phyloP scores from a whole-genome alignment of 2,329 filamentous ascomycete genomes.

The Calonectria multiphialidica region DNA sequence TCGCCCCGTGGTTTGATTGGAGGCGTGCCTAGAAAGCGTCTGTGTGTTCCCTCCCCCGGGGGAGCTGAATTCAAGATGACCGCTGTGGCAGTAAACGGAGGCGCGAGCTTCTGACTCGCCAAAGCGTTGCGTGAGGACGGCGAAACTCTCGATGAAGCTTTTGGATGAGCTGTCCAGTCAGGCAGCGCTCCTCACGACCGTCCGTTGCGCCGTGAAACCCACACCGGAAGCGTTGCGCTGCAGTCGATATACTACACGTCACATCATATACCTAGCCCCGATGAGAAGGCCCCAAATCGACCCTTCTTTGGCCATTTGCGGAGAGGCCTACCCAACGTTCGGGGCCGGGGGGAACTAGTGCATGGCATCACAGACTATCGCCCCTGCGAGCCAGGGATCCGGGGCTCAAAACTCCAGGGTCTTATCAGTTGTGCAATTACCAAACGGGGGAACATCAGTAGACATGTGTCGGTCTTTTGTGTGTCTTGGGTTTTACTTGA shows the following conservation, averaged over 20 bases:
- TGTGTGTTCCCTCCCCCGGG: neutral
- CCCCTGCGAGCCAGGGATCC: constrained; percentile 27
- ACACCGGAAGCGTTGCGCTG: neutral
- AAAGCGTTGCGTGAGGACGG: neutral
- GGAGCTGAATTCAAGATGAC: neutral
- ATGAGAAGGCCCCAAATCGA: neutral
- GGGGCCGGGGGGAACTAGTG: neutral
- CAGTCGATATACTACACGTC: constrained; percentile 14
- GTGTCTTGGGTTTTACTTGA: constrained; percentile 39
- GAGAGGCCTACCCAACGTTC: neutral
- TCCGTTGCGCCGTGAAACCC: constrained; percentile 9
- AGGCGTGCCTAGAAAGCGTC: neutral
- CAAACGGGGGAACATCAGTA: neutral
- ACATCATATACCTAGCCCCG: constrained; percentile 5
- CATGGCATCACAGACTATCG: neutral
- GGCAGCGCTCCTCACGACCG: neutral
- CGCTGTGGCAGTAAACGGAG: neutral
- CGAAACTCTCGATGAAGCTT: neutral
- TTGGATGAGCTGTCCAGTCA: neutral
- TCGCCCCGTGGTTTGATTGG: constrained; percentile 2
- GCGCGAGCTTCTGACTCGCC: neutral
- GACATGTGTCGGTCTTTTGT: constrained; percentile 18
- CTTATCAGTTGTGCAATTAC: constrained; percentile 36
- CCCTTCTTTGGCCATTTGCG: neutral
- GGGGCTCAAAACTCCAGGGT: constrained; percentile 24